A percentile compares a stretch with the other conserved stretches of the same genome.
Evolutionary conservation across 345 rosid genomes (phyloP).

Genomic region (Firmiana major): DNA sequence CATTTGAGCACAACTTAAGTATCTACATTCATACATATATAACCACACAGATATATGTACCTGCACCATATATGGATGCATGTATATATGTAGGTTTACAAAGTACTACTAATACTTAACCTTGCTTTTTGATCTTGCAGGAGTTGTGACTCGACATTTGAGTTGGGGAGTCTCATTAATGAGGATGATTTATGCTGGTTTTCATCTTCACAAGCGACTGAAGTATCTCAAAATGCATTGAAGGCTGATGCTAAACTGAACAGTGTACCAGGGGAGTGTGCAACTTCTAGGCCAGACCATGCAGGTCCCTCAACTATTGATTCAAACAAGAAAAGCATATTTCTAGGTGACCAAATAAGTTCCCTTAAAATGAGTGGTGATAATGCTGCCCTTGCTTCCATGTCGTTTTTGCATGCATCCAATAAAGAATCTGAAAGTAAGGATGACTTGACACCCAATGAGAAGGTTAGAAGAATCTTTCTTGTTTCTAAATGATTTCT

Average conservation of each 20-base stretch:
- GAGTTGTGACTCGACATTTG: constrained; percentile 77
- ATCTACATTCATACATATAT: not conserved
- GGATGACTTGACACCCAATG: constrained; percentile 34
- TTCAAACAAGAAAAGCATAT: constrained; percentile 30
- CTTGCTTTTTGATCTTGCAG: constrained; percentile 38
- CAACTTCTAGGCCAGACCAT: constrained; percentile 33
- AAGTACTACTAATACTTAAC: not conserved
- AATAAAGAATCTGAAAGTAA: constrained; percentile 38
- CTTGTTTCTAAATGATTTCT: not conserved
- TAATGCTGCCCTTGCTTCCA: constrained; percentile 29
- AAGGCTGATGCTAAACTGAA: constrained; percentile 43
- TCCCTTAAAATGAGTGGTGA: constrained; percentile 21
- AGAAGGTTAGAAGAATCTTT: constrained; percentile 44
- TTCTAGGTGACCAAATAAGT: constrained; percentile 30
- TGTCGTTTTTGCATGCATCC: constrained; percentile 25
- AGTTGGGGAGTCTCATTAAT: constrained; percentile 56
- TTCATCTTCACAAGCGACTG: constrained; percentile 47
- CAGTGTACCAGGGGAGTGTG: constrained; percentile 32
- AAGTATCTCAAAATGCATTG: constrained; percentile 45
- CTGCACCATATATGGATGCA: not conserved
- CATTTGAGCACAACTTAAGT: not conserved
- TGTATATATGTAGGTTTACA: not conserved
- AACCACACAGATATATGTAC: not conserved
- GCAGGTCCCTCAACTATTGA: constrained; percentile 33
- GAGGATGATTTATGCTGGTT: constrained; percentile 76